These are phyloP conservation scores for Hypoxylon perforatum DNA, from an alignment of 495 filamentous ascomycete species.

Conservation along the genomic window DNA sequence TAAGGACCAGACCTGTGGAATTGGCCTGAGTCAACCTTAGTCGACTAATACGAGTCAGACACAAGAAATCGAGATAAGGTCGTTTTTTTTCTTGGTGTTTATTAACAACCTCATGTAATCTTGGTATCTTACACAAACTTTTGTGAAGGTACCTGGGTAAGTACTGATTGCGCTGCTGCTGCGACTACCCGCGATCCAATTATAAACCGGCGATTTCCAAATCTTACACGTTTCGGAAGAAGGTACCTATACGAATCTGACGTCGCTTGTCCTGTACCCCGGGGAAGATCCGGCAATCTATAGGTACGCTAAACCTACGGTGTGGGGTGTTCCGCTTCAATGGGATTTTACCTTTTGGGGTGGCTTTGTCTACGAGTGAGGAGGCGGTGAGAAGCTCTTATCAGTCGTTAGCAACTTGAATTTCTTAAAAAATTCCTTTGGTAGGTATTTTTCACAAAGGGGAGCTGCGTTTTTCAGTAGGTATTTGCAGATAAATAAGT, in stretches of 20 bases:
- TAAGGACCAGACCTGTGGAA: background rate
- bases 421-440: too few relatives aligned
- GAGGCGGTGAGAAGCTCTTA: too few relatives aligned
- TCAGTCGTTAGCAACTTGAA: too few relatives aligned
- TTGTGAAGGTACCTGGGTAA: background rate
- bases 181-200: constrained; percentile 26
- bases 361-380: background rate
- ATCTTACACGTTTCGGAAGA: constrained; percentile 18
- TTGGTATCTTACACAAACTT: background rate
- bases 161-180: too few relatives aligned
- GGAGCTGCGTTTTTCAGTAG: too few relatives aligned
- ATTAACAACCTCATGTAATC: background rate
- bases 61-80: background rate
- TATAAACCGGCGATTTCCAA: constrained; percentile 32
- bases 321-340: constrained; percentile 22
- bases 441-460: too few relatives aligned
- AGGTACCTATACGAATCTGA: constrained; percentile 18
- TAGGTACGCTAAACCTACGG: constrained; percentile 25
- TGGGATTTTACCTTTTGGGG: background rate
- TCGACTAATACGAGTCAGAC: background rate
- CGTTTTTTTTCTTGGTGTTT: background rate
- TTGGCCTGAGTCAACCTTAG: background rate
- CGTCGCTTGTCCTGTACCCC: constrained; percentile 14
- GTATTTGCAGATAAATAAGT: too few relatives aligned
- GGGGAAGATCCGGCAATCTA: constrained; percentile 12